Evolutionary conservation across 345 rosid species (phyloP).

Genomic region (Clausena lansium): DNA sequence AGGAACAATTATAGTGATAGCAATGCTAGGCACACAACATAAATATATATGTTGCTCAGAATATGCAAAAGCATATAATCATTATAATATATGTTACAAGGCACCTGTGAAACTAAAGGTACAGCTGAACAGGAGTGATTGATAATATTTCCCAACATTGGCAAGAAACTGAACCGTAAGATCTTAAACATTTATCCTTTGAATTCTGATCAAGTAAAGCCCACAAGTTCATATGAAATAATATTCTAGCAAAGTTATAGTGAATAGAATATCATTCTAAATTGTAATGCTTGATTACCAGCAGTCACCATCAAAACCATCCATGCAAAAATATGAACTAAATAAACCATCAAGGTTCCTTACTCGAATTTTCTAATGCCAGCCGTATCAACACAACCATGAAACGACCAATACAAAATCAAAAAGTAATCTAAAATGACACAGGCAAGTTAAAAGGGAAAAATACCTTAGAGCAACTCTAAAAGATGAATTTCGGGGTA

Average conservation of each 20-base stretch:
- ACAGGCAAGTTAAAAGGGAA: background rate
- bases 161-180: background rate
- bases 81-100: background rate
- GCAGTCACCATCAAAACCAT: background rate
- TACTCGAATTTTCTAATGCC: background rate
- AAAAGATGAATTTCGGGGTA: slow-evolving; percentile 22
- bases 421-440: background rate
- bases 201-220: background rate
- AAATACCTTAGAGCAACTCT: slow-evolving; percentile 33
- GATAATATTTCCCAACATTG: background rate
- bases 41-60: background rate
- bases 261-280: background rate
- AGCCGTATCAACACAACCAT: background rate
- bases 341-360: background rate
- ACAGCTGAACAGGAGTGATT: background rate
- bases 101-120: background rate
- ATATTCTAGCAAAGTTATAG: background rate
- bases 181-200: background rate
- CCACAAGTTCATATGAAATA: background rate
- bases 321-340: background rate
- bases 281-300: background rate
- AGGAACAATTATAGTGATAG: background rate
- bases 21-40: background rate
- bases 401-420: background rate
- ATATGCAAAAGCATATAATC: background rate